These are phyloP conservation scores for Boletus barrowsii DNA, from an alignment of 768 basidiomycete species.

Conservation along the genomic window DNA sequence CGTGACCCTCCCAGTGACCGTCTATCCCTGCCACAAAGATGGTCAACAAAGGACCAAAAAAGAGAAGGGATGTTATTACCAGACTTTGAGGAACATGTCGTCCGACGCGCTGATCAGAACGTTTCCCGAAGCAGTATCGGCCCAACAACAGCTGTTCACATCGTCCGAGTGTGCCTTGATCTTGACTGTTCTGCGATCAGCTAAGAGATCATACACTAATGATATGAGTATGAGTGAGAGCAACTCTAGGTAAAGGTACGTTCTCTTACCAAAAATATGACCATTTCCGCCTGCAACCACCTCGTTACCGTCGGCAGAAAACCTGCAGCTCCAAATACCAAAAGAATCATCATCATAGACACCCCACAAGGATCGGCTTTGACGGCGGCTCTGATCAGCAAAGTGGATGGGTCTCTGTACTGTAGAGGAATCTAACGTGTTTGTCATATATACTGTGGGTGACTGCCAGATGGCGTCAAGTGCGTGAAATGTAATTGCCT, in stretches of 20 bases:
- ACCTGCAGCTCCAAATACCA: constrained; percentile 91
- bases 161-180: constrained; percentile 88
- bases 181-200: constrained; percentile 73
- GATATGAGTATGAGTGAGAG: neutral
- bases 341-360: constrained; percentile 45
- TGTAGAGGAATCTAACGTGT: constrained; percentile 58
- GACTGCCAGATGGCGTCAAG: constrained; percentile 42
- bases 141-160: constrained; percentile 96
- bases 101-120: constrained; percentile 94
- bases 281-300: constrained; percentile 90
- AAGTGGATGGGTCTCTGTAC: constrained; percentile 63
- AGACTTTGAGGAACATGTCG: constrained; percentile 92
- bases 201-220: constrained; percentile 87
- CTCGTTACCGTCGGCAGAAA: constrained; percentile 95
- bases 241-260: neutral
- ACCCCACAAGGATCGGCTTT: constrained; percentile 32
- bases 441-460: constrained; percentile 72
- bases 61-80: constrained; percentile 47
- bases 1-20: constrained; percentile 44
- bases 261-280: constrained; percentile 61
- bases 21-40: constrained; percentile 42
- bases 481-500: neutral
- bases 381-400: constrained; percentile 43
- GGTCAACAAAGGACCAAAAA: neutral
- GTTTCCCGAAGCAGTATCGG: constrained; percentile 89